These are phyloP conservation scores for Piper longum DNA, from an alignment of 164 flowering plant genomes.

Conservation along the genomic window DNA sequence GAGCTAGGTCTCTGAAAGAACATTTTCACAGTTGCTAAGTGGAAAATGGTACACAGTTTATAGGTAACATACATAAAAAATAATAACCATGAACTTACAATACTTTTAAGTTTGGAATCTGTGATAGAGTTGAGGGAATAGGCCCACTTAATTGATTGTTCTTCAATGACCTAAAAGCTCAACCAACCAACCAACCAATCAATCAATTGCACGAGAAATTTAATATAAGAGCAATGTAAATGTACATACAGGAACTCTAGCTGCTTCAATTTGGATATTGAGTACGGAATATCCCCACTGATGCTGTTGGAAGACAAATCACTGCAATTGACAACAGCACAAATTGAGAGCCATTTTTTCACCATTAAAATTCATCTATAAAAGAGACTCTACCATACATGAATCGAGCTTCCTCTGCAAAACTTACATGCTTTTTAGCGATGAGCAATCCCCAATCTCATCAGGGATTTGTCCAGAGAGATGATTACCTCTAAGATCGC, in stretches of 20 bases:
- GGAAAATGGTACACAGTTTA: background rate
- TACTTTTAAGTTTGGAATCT: constrained; percentile 86
- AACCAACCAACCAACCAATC: background rate
- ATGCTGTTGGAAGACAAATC: constrained; percentile 68
- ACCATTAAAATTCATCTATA: too few species aligned
- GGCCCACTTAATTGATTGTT: constrained; percentile 85
- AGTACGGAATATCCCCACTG: constrained; percentile 74
- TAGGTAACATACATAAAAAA: too few species aligned
- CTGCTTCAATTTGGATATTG: constrained; percentile 75
- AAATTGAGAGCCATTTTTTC: too few species aligned
- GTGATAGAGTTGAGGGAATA: constrained; percentile 87
- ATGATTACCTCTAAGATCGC: constrained; percentile 54
- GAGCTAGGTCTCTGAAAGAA: constrained; percentile 70
- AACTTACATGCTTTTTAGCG: constrained; percentile 49
- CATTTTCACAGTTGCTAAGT: background rate
- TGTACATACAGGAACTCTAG: constrained; percentile 49
- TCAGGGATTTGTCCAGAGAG: constrained; percentile 80
- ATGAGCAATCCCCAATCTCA: constrained; percentile 70
- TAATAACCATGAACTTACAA: constrained; percentile 37
- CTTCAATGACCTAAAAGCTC: constrained; percentile 38
- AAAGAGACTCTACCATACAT: background rate
- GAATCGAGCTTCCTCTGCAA: background rate
- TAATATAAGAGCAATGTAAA: background rate
- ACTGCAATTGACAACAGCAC: constrained; percentile 16
- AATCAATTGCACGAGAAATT: background rate